Conservation (phyloP, 495 filamentous ascomycete species). For the Talaromyces ruber region DNA sequence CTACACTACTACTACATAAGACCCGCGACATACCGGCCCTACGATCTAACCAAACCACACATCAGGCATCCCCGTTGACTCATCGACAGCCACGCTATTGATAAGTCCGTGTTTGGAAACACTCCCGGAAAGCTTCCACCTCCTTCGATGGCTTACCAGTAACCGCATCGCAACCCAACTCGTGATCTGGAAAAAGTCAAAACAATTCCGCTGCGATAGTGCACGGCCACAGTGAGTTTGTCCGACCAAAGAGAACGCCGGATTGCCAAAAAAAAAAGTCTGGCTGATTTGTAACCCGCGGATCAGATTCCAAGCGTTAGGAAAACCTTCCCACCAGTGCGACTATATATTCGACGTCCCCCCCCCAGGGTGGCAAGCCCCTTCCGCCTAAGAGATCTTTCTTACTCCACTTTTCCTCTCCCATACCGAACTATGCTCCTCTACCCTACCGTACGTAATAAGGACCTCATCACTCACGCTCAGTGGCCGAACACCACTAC, state of each 20-base stretch:
- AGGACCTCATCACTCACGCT: conserved; percentile 39
- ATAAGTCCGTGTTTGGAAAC: not conserved
- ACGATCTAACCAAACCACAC: not conserved
- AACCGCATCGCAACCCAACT: not conserved
- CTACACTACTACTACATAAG: not conserved
- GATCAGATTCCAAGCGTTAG: not conserved
- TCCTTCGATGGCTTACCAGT: conserved; percentile 2
- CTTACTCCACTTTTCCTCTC: conserved; percentile 10
- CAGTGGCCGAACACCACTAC: conserved; percentile 19
- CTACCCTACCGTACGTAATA: conserved; percentile 31
- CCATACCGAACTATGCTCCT: conserved; percentile 34
- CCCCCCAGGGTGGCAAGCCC: conserved; percentile 7
- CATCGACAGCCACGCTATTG: not conserved
- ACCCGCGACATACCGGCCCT: not conserved
- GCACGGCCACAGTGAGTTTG: conserved; percentile 7
- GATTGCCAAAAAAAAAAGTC: not conserved
- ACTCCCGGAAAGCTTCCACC: conserved; percentile 6
- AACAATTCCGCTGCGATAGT: conserved; percentile 4
- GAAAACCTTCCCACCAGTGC: conserved; percentile 8
- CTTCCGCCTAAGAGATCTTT: not conserved
- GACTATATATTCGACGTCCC: conserved; percentile 4
- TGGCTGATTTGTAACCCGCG: not conserved
- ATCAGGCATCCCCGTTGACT: not conserved
- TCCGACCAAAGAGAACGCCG: conserved; percentile 1
- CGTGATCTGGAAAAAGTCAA: conserved; percentile 1